A percentile compares a stretch with the other conserved stretches of the same genome.
These are phyloP conservation scores for Leucoagaricus sp. DNA, from an alignment of 1,284 basidiomycete genomes.

Conservation along the genomic window DNA sequence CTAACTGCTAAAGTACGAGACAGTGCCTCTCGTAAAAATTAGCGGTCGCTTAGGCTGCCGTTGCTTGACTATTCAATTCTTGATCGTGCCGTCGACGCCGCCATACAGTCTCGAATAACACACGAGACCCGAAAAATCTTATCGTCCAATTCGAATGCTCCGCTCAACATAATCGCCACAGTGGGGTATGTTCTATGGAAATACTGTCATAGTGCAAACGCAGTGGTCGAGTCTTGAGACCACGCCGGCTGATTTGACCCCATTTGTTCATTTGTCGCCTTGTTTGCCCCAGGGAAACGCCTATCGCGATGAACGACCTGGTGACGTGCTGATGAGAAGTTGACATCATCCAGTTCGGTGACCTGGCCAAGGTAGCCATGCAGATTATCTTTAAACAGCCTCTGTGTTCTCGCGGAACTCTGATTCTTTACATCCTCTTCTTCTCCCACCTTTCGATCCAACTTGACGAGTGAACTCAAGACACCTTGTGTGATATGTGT, in stretches of 20 bases:
- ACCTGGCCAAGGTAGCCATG: not conserved
- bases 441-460: not conserved
- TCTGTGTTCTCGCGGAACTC: not conserved
- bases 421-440: not conserved
- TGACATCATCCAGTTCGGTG: conserved; percentile 1
- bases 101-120: no score
- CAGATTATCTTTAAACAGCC: conserved; percentile 1
- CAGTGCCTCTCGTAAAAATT: not conserved
- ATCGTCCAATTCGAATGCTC: no score
- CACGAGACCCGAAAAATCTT: no score
- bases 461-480: not conserved
- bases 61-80: no score
- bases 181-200: no score
- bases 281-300: not conserved
- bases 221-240: no score
- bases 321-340: not conserved
- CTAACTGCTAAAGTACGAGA: not conserved
- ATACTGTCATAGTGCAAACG: no score
- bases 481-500: not conserved
- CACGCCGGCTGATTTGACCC: not conserved
- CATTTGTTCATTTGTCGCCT: not conserved
- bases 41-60: no score
- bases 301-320: not conserved
- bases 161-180: no score
- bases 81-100: no score